Evolutionary conservation across 164 flowering plant species (phyloP).

Genomic region (Aristolochia contorta): DNA sequence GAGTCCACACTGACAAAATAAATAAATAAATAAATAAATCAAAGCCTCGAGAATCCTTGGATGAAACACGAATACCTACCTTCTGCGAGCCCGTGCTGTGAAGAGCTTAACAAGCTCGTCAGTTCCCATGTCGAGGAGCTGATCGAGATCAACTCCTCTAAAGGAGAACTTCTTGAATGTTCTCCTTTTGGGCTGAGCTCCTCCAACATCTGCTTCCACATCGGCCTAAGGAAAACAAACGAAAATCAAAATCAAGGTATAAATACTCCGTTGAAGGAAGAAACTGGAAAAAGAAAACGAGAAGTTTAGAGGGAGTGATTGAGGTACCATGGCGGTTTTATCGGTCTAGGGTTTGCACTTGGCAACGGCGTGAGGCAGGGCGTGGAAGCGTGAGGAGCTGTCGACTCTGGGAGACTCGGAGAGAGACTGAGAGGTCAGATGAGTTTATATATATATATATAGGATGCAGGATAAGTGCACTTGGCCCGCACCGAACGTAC

Average conservation of each 20-base stretch:
- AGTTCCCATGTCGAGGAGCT: conserved; percentile 65
- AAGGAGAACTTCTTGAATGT: conserved; percentile 72
- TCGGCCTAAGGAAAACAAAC: conserved; percentile 5
- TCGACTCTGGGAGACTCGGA: no score
- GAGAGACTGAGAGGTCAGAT: no score
- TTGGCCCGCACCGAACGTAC: no score
- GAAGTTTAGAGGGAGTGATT: neutral
- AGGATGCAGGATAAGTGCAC: no score
- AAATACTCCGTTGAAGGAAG: neutral
- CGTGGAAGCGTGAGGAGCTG: no score
- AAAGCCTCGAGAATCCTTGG: neutral
- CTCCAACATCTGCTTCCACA: conserved; percentile 45
- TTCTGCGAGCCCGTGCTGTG: conserved; percentile 54
- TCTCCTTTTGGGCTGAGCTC: conserved; percentile 50
- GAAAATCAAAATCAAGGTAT: neutral
- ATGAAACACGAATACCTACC: conserved; percentile 20
- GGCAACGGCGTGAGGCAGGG: no score
- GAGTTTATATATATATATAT: no score
- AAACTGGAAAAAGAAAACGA: neutral
- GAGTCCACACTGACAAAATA: no score
- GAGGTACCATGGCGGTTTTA: neutral
- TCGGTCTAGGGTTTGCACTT: neutral
- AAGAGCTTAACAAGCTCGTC: conserved; percentile 71
- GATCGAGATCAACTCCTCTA: conserved; percentile 70
- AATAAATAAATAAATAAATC: no score